Evolutionary conservation across 345 rosid genomes (phyloP).

Genomic region (Moricandia arvensis): DNA sequence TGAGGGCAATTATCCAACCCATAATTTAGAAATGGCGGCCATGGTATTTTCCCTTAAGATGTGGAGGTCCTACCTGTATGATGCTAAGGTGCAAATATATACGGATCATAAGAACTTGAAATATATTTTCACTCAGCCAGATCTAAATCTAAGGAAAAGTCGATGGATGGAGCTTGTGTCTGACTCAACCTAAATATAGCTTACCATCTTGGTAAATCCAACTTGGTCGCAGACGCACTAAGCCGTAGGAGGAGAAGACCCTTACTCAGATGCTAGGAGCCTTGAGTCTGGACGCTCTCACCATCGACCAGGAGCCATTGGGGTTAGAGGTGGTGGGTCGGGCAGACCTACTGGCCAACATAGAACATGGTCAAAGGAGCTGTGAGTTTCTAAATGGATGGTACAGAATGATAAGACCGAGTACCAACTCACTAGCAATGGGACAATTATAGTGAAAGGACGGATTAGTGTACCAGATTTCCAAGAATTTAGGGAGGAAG

Average conservation of each 20-base stretch:
- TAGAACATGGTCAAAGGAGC: not conserved
- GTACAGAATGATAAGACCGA: no score
- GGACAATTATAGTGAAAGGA: not conserved
- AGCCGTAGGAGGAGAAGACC: not conserved
- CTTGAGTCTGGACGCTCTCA: not conserved
- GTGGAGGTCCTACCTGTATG: no score
- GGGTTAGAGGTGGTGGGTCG: not conserved
- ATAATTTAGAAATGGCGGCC: no score
- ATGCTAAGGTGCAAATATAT: no score
- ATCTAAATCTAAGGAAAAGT: not conserved
- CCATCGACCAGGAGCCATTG: not conserved
- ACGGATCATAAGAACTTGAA: not conserved
- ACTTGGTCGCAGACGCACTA: not conserved
- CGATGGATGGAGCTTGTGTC: not conserved
- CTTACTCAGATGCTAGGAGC: not conserved
- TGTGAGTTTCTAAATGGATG: no score
- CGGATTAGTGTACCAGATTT: not conserved
- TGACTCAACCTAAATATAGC: not conserved
- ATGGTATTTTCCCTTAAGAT: no score
- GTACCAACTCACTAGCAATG: not conserved
- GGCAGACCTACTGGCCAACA: not conserved
- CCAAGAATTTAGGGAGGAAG: not conserved
- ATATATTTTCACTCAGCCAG: not conserved
- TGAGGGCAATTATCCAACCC: no score
- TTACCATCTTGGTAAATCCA: not conserved